Evolutionary conservation across 805 yeast genomes (phyloP).

Genomic region (Geotrichum ghanense): DNA sequence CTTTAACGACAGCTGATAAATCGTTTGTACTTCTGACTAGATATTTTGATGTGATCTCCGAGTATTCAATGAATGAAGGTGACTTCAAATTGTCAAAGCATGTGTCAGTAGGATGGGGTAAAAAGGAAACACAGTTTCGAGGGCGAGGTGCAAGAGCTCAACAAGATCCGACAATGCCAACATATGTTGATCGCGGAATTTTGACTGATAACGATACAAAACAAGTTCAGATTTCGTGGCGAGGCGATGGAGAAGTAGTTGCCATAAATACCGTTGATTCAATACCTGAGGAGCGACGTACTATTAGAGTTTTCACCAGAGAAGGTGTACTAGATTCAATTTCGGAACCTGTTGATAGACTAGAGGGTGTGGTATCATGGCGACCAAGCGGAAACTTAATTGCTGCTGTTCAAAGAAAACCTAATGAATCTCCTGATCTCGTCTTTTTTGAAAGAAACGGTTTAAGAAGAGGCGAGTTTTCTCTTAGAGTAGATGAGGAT

Average conservation of each 20-base stretch:
- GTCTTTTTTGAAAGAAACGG: slow-evolving; percentile 92
- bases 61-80: slow-evolving; percentile 40
- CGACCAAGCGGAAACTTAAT: slow-evolving; percentile 82
- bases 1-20: slow-evolving; percentile 48
- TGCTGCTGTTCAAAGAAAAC: slow-evolving; percentile 60
- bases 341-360: slow-evolving; percentile 79
- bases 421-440: slow-evolving; percentile 24
- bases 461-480: slow-evolving; percentile 76
- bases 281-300: slow-evolving; percentile 40
- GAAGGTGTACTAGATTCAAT: slow-evolving; percentile 67
- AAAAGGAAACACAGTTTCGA: slow-evolving; percentile 88
- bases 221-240: slow-evolving; percentile 61
- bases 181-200: slow-evolving; percentile 58
- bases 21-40: slow-evolving; percentile 55
- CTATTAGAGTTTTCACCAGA: slow-evolving; percentile 69
- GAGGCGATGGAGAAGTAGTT: slow-evolving; percentile 88
- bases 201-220: slow-evolving; percentile 31
- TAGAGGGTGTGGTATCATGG: slow-evolving; percentile 71
- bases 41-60: slow-evolving; percentile 68
- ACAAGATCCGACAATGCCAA: slow-evolving; percentile 81
- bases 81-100: slow-evolving; percentile 69
- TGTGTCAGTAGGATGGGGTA: slow-evolving; percentile 98
- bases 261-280: slow-evolving; percentile 55
- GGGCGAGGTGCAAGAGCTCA: slow-evolving; percentile 76
- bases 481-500: slow-evolving; percentile 31